Base-by-base conservation (phyloP, 768 basidiomycete species). In the Myochromella boudieri region DNA sequence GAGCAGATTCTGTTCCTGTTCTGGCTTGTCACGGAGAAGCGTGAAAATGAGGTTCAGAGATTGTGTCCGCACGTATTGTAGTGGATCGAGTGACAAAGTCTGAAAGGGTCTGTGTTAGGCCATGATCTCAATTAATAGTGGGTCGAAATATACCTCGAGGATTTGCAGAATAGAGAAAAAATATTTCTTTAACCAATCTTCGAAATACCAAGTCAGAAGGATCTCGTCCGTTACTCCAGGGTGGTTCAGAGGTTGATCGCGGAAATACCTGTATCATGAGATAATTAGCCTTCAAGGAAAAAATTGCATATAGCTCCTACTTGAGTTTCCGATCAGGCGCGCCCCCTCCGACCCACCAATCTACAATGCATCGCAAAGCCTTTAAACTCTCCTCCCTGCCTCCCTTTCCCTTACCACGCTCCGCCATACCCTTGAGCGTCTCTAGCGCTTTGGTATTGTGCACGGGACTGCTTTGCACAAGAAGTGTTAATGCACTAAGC, bases 311-410 rank as follows among this genome's bases (percentile, higher is more conserved):
- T 10, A 25, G 40, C 20, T 34, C 11, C 83, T 42, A 94, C 90
- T 78, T 91, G 20, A 97, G 77, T 63, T 98, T 98, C 51, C 91
- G 74, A 48, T 77, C 72, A 0, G 93, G 91, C 15, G 84, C 89
- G n/a, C 92, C 92, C 18, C 94, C 95, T 25, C 93, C 94, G 37
- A 88, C 80, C 92, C 94, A 97, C 94, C 95, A 97, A 78, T 98
- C 95, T 25, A 91, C 85, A 48, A 99, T 75, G 51, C 94, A 95
- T 33, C 95, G 76, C 44, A 95, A 61, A 2, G 95, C 94, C 54
- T 95, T 93, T 34, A 97, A 63, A 55, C 88, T 84, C 70, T 97
- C 95, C 41, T 94, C 94, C n/a, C 95, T 77, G 3, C 91, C 91
- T 31, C 91, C 92, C 58, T 91, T 91, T 0, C 84, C 85, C 50